phyloP scores from a whole-genome alignment of 345 rosid species.

The Triadica sebifera region DNA sequence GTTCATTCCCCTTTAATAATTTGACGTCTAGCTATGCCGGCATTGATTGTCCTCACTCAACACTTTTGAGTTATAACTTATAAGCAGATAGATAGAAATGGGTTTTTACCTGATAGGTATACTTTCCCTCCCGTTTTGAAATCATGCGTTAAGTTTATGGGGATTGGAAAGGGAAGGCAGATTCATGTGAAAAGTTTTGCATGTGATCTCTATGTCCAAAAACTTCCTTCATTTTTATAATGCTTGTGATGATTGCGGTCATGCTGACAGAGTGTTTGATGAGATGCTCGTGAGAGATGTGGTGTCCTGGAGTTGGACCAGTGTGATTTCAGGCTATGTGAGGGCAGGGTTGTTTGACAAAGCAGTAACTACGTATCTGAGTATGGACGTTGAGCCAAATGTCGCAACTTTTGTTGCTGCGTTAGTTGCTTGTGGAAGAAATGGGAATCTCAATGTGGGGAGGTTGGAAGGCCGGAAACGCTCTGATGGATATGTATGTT shows the following conservation, averaged over 20 bases:
- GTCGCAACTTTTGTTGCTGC: slow-evolving; percentile 36
- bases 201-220: slow-evolving; percentile 33
- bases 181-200: slow-evolving; percentile 39
- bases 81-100: slow-evolving; percentile 23
- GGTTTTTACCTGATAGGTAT: slow-evolving; percentile 39
- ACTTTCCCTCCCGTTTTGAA: slow-evolving; percentile 47
- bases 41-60: slow-evolving; percentile 8
- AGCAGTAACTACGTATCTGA: slow-evolving; percentile 35
- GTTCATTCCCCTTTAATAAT: slow-evolving; percentile 31
- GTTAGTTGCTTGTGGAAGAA: slow-evolving; percentile 42
- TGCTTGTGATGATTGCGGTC: slow-evolving; percentile 27
- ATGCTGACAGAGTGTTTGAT: slow-evolving; percentile 40
- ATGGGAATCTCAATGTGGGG: slow-evolving; percentile 28
- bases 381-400: slow-evolving; percentile 40
- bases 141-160: slow-evolving; percentile 42
- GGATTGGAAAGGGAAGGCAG: slow-evolving; percentile 20
- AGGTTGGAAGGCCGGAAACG: slow-evolving; percentile 37
- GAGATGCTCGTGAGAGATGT: slow-evolving; percentile 49
- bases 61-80: slow-evolving; percentile 11
- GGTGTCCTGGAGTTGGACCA: slow-evolving; percentile 49
- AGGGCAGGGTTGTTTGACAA: slow-evolving; percentile 37
- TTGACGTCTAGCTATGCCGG: slow-evolving; percentile 17
- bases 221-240: slow-evolving; percentile 34
- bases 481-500: slow-evolving; percentile 50
- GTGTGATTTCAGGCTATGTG: slow-evolving; percentile 36